phyloP scores from a whole-genome alignment of 1,284 basidiomycete genomes.

The Naganishia liquefaciens region DNA sequence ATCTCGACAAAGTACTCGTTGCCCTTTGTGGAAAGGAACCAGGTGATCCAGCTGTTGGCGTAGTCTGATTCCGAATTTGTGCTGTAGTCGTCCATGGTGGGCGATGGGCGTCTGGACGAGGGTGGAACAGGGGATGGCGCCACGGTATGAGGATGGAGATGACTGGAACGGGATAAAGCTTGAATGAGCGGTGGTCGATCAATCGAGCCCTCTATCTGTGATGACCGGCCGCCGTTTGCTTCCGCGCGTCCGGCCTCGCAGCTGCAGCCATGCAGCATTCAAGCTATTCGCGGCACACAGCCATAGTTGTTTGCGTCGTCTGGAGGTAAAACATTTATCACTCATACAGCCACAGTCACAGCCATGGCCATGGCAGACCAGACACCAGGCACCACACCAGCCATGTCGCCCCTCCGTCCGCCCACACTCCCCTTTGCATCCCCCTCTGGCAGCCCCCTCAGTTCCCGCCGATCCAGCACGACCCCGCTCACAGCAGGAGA shows the following conservation, averaged over 20 bases:
- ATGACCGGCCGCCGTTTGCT: too few relatives aligned
- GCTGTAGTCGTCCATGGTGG: conserved; percentile 52
- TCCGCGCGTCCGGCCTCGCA: too few relatives aligned
- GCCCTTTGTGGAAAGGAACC: conserved; percentile 84
- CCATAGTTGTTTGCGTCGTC: too few relatives aligned
- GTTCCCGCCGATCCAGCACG: conserved; percentile 6
- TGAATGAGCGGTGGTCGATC: too few relatives aligned
- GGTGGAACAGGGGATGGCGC: background rate
- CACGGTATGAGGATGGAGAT: background rate
- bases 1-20: conserved; percentile 98
- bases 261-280: too few relatives aligned
- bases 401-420: conserved; percentile 12
- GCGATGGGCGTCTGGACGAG: background rate
- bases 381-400: background rate
- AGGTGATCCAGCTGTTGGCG: conserved; percentile 82
- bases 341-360: too few relatives aligned
- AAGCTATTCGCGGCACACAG: too few relatives aligned
- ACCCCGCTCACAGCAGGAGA: background rate
- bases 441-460: background rate
- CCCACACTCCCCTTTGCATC: conserved; percentile 20
- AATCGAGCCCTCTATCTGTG: too few relatives aligned
- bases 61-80: conserved; percentile 55
- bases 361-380: too few relatives aligned
- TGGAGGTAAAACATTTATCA: too few relatives aligned
- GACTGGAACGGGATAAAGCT: too few relatives aligned